These are phyloP conservation scores for Globisporangium nagaii DNA, from an alignment of 352 stramenopile genomes.

Conservation along the genomic window DNA sequence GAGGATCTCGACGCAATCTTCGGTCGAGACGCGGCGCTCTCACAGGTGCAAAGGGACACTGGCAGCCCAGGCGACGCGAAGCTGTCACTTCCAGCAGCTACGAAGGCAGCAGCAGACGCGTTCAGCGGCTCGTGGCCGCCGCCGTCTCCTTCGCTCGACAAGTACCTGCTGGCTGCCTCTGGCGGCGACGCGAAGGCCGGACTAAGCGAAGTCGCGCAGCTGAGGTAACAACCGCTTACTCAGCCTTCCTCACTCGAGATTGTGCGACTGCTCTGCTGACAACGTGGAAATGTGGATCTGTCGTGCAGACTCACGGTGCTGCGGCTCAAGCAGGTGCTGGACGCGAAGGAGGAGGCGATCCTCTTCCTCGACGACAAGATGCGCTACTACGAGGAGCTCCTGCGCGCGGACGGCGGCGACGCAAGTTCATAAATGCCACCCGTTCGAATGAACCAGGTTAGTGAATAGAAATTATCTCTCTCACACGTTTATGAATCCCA, in stretches of 20 bases:
- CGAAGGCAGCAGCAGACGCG: too few species aligned
- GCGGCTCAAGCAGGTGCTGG: constrained; percentile 46
- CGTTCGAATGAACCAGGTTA: too few species aligned
- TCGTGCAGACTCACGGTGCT: constrained; percentile 37
- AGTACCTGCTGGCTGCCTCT: background rate
- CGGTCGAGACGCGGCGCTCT: background rate
- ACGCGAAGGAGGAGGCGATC: constrained; percentile 58
- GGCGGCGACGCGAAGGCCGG: background rate
- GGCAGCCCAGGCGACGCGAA: background rate
- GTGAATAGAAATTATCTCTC: too few species aligned
- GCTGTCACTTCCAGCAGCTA: background rate
- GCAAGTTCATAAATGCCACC: background rate
- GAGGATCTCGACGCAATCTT: constrained; percentile 7
- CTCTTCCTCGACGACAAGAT: constrained; percentile 51
- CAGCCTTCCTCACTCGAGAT: background rate
- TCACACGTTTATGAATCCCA: too few species aligned
- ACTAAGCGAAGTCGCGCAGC: constrained; percentile 15
- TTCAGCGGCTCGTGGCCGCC: background rate
- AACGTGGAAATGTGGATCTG: background rate
- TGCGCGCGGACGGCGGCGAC: background rate
- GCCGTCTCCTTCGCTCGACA: background rate
- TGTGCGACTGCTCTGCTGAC: background rate
- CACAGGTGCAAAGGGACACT: background rate
- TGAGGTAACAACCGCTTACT: constrained; percentile 14
- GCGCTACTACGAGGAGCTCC: constrained; percentile 31